Conservation (phyloP, 2,329 filamentous ascomycete genomes). For the Geosmithia morbida region DNA sequence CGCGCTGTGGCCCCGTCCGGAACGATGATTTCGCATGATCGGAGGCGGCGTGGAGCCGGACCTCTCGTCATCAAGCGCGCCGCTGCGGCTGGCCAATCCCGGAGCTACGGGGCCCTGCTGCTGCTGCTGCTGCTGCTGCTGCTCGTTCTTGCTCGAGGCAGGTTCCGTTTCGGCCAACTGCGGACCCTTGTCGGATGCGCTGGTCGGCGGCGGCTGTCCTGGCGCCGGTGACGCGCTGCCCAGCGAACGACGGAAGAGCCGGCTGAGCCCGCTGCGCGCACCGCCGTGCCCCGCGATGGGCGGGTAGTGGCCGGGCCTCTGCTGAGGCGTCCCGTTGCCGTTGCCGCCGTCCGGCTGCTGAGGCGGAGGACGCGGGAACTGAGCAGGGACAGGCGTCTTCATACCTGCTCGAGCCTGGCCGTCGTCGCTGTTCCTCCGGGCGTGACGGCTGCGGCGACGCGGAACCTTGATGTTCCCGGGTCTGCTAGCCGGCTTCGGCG, state of each 20-base stretch:
- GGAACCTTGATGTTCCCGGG: conserved; percentile 12
- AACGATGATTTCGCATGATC: conserved; percentile 31
- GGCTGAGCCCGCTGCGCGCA: conserved; percentile 30
- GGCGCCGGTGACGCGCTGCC: conserved; percentile 8
- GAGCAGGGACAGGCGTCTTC: conserved; percentile 10
- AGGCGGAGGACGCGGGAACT: conserved; percentile 6
- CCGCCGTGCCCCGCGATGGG: conserved; percentile 28
- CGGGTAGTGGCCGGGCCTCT: conserved; percentile 30
- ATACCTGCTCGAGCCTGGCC: conserved; percentile 10
- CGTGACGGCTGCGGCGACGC: conserved; percentile 5
- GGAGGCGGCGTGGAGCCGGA: conserved; percentile 40
- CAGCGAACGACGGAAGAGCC: conserved; percentile 35
- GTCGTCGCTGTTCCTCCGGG: conserved; percentile 16
- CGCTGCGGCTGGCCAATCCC: conserved; percentile 18
- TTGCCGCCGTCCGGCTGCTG: conserved; percentile 8
- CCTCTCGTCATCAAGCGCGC: conserved; percentile 24
- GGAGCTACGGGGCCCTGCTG: background rate
- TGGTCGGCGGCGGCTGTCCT: background rate
- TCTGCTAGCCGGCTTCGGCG: conserved; percentile 3
- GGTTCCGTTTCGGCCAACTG: background rate
- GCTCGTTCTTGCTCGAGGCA: background rate
- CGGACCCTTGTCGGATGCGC: background rate
- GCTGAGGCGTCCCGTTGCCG: background rate
- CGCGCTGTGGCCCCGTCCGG: conserved; percentile 6
- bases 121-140: background rate